These are phyloP conservation scores for Ceratocystis albifundus DNA, from an alignment of 2,329 filamentous ascomycete genomes.

Conservation along the genomic window DNA sequence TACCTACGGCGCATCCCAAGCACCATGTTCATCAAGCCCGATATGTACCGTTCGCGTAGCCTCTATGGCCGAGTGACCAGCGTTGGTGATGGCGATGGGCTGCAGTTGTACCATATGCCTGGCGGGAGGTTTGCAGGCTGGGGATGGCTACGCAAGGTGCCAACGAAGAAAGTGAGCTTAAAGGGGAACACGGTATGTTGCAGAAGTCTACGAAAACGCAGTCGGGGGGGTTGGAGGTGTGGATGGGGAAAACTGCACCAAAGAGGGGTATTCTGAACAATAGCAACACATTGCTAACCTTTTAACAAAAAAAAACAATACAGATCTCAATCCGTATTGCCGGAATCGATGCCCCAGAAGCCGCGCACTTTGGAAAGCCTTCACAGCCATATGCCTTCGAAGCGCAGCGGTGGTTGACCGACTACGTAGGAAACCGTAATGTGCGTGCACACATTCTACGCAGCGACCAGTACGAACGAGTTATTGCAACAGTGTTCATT, in stretches of 20 bases:
- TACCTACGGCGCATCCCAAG: constrained; percentile 78
- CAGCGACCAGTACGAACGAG: constrained; percentile 82
- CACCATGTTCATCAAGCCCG: constrained; percentile 60
- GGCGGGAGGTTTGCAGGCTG: constrained; percentile 79
- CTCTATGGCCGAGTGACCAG: constrained; percentile 80
- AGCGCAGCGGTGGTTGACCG: constrained; percentile 67
- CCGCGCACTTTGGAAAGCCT: constrained; percentile 80
- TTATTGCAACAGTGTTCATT: constrained; percentile 75
- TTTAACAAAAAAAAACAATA: background rate
- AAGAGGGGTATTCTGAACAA: background rate
- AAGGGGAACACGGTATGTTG: constrained; percentile 62
- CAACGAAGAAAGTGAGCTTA: constrained; percentile 54
- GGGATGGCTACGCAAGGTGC: constrained; percentile 78
- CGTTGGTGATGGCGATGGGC: constrained; percentile 93
- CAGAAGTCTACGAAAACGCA: background rate
- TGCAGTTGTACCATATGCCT: constrained; percentile 87
- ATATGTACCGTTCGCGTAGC: constrained; percentile 61
- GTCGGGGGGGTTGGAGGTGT: background rate
- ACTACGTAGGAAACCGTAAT: constrained; percentile 56
- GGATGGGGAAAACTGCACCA: background rate
- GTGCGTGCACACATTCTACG: constrained; percentile 76
- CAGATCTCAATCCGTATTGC: constrained; percentile 83
- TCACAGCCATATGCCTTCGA: constrained; percentile 76
- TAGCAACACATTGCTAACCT: background rate
- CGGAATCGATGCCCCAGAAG: constrained; percentile 85